Evolutionary conservation across 306 rosid species (phyloP), one percentile per base, ranked within the genome.

Genomic region (Herpetospermum pedunculosum): DNA sequence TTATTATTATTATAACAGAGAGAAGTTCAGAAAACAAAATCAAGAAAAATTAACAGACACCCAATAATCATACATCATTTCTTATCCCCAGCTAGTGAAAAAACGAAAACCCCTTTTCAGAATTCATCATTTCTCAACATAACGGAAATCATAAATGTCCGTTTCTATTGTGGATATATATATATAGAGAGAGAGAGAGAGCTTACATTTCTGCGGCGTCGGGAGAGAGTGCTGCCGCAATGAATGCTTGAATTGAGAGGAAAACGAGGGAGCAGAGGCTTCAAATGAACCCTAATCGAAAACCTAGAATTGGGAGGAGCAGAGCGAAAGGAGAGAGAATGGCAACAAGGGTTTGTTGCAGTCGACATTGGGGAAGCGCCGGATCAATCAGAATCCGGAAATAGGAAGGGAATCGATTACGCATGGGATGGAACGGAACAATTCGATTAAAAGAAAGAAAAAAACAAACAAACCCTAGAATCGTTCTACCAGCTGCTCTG

Each of bases 351-450:
- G 57, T 14, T 46, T 70, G 74, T 46, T 25, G 74, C 52, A 16
- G 74, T 29, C 3, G 58, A 70, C 74, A 70, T 70, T 28, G 57
- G 52, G 15, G 13, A 70, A 28, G 73, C 73, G 19, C 73, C 73
- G 53, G 73, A 68, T 68, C 52, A 67, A 41, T 67, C 72, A 41
- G 74, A 69, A 69, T 14, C 74, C 74, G 53, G 23, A 69, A 44
- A 69, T 15, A 6, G 55, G 4, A 8, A 69, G 4, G 26, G 16
- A 26, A 70, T 8, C 52, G 74, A 70, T 70, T 46, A 70, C 74
- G 74, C 74, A 70, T 70, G 74, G 73, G 40, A 70, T 5, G 52
- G 35, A 38, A 67, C 5, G 26, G 54, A 60, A 18, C 68, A 32
- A 60, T 44, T 44, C 38, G 55, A 44, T 69, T 32, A 26, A 26